Evolutionary conservation across 345 rosid species (phyloP), one percentile per base, ranked within the genome.

Genomic region (Eucalyptus decipiens): DNA sequence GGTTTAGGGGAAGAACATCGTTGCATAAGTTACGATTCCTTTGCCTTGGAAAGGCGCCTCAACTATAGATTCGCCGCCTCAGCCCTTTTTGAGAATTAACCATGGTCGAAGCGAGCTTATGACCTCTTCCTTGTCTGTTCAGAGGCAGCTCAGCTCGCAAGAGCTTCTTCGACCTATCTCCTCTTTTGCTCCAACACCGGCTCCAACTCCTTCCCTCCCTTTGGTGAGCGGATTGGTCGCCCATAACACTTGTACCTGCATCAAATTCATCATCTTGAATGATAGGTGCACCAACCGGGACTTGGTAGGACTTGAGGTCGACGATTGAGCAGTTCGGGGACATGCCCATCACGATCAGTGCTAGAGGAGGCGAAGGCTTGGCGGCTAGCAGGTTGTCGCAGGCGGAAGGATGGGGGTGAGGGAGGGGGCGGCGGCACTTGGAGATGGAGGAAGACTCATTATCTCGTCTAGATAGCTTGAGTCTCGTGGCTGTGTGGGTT

Each of bases 241-340:
- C 99, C 97, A 95, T 65, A 92, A 83, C 56, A 97, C 98, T 89
- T 93, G 92, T 58, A 96, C 93, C 99, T 95, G 94, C 89, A 65
- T 15, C 56, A 17, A 48, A 87, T 43, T 76, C 72, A 9, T 43
- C 52, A 87, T 26, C 81, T 60, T 50, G 49, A 87, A 67, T 67
- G 23, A n/a, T 19, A 67, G 76, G 76, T 67, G 76, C 76, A 19
- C 40, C 40, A 32, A 32, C 5, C 52, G 18, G 7, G 52, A 50
- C 52, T 50, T 50, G 52, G 52, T 7, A 93, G 10, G 97, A 96
- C 92, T 97, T 97, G 69, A 97, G 93, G 91, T 96, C 98, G 47
- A 96, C 93, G 18, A 96, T 97, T 23, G 99, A 95, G 88, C 96
- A 96, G 89, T 92, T 91, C 37, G 89, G 88, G 12, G 95, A 89